Percentiles rank a stretch among this genome's conserved stretches.
These are phyloP conservation scores for Boletus tomentosulus DNA, from an alignment of 768 basidiomycete species.

Conservation along the genomic window DNA sequence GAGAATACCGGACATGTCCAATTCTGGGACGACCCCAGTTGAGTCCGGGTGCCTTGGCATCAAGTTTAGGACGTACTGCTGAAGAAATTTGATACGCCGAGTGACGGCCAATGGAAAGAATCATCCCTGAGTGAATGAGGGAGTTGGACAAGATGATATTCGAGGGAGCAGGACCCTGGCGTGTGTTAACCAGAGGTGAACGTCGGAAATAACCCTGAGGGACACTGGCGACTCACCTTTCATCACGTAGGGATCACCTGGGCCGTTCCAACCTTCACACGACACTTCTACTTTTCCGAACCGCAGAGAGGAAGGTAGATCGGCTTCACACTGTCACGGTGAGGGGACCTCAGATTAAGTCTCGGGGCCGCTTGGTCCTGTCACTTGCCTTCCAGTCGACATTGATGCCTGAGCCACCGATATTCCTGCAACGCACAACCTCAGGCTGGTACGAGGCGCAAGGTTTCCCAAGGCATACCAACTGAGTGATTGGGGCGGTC, in stretches of 20 bases:
- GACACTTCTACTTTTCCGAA: constrained; percentile 84
- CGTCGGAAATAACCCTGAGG: not conserved
- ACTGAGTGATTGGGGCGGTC: constrained; percentile 67
- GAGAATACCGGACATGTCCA: constrained; percentile 43
- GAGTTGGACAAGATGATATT: constrained; percentile 76
- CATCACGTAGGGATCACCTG: constrained; percentile 80
- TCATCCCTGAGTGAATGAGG: constrained; percentile 36
- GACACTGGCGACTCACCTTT: constrained; percentile 52
- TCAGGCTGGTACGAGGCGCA: constrained; percentile 79
- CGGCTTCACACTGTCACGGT: constrained; percentile 74
- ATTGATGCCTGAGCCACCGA: constrained; percentile 72
- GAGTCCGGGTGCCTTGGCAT: not conserved
- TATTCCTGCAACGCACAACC: constrained; percentile 77
- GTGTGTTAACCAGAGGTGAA: constrained; percentile 1
- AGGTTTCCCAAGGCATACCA: constrained; percentile 74
- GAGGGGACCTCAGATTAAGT: constrained; percentile 7
- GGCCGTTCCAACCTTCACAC: constrained; percentile 85
- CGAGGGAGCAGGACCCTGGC: constrained; percentile 80
- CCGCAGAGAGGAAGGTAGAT: constrained; percentile 76
- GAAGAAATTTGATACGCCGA: constrained; percentile 16
- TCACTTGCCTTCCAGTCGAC: constrained; percentile 85
- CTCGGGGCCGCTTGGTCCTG: not conserved
- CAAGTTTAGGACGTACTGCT: constrained; percentile 12
- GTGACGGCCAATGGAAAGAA: constrained; percentile 4
- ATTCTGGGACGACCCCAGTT: constrained; percentile 30